Conservation (phyloP, 768 basidiomycete species). For the Cystobasidium ongulense region DNA sequence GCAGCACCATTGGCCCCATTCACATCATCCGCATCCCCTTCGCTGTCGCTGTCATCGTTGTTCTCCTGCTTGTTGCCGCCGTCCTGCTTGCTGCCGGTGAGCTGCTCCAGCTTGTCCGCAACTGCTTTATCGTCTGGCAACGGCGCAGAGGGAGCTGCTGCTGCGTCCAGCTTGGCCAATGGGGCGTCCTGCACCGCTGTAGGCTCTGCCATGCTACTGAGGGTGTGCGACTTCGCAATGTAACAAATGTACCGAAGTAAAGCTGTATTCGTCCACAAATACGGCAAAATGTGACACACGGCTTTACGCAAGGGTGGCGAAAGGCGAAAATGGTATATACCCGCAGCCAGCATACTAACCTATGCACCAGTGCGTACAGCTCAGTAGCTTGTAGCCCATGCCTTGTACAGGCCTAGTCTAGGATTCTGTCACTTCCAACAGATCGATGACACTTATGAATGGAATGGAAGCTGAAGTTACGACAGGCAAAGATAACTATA, state of each 20-base stretch:
- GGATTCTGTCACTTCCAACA: too few species aligned
- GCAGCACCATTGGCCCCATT: not conserved
- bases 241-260: not conserved
- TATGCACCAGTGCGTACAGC: too few species aligned
- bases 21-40: conserved; percentile 37
- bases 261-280: not conserved
- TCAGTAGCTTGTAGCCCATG: too few species aligned
- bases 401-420: too few species aligned
- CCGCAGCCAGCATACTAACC: too few species aligned
- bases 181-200: conserved; percentile 4
- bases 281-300: not conserved
- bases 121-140: conserved; percentile 17
- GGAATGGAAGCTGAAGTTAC: too few species aligned
- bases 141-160: not conserved
- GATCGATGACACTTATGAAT: too few species aligned
- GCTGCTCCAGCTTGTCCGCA: conserved; percentile 34
- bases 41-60: conserved; percentile 35
- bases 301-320: too few species aligned
- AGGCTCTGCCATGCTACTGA: conserved; percentile 11
- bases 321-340: too few species aligned
- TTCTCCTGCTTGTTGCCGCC: conserved; percentile 44
- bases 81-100: conserved; percentile 38
- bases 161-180: not conserved
- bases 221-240: not conserved
- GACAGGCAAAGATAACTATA: too few species aligned